Conservation (phyloP, 192 early-diverging fungal species). For the Lobulomyces angularis region DNA sequence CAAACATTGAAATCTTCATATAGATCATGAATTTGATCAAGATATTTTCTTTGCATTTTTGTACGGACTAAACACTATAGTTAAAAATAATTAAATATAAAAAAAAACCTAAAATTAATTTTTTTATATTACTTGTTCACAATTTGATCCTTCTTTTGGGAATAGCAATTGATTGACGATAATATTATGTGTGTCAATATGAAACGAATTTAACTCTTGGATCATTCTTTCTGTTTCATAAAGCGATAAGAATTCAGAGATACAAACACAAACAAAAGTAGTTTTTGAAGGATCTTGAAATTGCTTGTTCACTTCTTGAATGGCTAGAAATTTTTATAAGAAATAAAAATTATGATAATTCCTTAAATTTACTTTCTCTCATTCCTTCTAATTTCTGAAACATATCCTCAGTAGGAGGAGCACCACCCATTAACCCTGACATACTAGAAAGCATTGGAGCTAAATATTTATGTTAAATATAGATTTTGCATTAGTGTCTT, state of each 20-base stretch:
- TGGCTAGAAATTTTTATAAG: no score
- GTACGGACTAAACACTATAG: constrained; percentile 82
- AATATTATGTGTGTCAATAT: constrained; percentile 99
- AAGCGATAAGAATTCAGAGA: constrained; percentile 96
- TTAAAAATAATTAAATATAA: constrained; percentile 48
- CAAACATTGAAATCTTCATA: constrained; percentile 98
- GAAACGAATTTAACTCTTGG: constrained; percentile 92
- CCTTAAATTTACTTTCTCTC: no score
- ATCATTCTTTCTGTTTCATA: constrained; percentile 99
- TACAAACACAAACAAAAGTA: constrained; percentile 98
- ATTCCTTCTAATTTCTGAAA: constrained; percentile 92
- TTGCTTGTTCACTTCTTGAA: constrained; percentile 96
- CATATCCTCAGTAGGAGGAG: constrained; percentile 80
- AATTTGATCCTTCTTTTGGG: constrained; percentile 60
- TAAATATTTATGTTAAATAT: neutral
- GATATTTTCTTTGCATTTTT: constrained; percentile 98
- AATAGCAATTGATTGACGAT: constrained; percentile 97
- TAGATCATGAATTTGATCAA: constrained; percentile 97
- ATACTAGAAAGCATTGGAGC: constrained; percentile 17
- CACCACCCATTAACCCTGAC: constrained; percentile 74
- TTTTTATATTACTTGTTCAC: constrained; percentile 25
- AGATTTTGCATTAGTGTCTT: constrained; percentile 91
- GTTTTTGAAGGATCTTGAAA: constrained; percentile 99
- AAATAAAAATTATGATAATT: no score
- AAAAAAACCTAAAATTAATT: no score